Evolutionary conservation across 225 moss, liverwort and hornwort species (phyloP).

Genomic region (Pseudoscleropodium purum): DNA sequence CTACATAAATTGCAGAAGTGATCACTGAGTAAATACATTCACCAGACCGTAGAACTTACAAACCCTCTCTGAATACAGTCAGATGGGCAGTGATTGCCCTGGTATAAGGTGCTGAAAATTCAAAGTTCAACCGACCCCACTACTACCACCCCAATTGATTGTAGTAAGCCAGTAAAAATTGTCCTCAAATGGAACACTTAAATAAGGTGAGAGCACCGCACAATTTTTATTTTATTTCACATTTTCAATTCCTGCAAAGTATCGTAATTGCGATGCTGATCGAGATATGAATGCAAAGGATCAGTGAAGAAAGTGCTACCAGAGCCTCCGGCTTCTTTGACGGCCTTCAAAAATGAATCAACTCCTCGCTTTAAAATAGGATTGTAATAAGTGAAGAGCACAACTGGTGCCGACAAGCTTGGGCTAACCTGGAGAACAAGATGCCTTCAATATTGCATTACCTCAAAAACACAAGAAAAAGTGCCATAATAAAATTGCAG

Average conservation of each 20-base stretch:
- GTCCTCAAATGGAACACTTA: neutral
- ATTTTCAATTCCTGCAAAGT: neutral
- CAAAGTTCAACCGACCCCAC: neutral
- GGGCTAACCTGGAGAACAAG: constrained; percentile 37
- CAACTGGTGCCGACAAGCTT: constrained; percentile 57
- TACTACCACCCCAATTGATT: neutral
- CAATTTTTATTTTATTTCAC: neutral
- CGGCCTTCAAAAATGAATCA: constrained; percentile 43
- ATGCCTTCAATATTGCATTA: neutral
- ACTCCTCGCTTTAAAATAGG: constrained; percentile 64
- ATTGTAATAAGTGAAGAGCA: constrained; percentile 79
- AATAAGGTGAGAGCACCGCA: neutral
- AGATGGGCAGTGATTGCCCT: neutral
- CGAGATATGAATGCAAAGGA: neutral
- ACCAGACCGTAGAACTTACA: neutral
- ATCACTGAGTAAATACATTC: neutral
- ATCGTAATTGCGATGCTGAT: neutral
- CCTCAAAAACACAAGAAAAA: neutral
- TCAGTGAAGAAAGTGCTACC: constrained; percentile 20
- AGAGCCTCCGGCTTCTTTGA: constrained; percentile 65
- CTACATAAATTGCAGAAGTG: constrained; percentile 9
- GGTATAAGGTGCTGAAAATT: neutral
- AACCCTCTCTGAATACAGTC: neutral
- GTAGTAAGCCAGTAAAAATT: neutral
- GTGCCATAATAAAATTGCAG: neutral